phyloP scores from a whole-genome alignment of 352 stramenopile species.

The Phytophthora ramorum region DNA sequence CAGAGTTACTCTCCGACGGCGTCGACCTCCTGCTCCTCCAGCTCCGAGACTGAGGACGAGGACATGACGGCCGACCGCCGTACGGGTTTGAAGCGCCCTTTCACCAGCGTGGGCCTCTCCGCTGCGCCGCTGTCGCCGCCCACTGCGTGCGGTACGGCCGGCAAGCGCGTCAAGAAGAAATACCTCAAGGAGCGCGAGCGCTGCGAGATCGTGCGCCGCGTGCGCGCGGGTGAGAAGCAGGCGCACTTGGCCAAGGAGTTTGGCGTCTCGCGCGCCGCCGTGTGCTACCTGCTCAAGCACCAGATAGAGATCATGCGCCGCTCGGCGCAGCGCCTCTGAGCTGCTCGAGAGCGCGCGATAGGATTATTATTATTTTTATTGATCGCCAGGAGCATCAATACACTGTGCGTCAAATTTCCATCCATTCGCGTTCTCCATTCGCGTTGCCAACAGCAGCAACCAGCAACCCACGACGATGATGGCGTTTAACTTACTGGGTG shows the following conservation, averaged over 20 bases:
- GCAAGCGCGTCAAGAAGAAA: conserved; percentile 67
- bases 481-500: conserved; percentile 21
- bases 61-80: conserved; percentile 21
- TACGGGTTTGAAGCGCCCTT: conserved; percentile 32
- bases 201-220: conserved; percentile 68
- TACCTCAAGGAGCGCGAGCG: conserved; percentile 73
- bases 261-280: conserved; percentile 62
- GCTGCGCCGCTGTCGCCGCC: conserved; percentile 21
- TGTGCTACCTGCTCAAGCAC: conserved; percentile 74
- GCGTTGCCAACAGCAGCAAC: not conserved
- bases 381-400: conserved; percentile 34
- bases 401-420: conserved; percentile 16
- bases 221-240: conserved; percentile 67
- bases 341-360: conserved; percentile 2
- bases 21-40: conserved; percentile 19
- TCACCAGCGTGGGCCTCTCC: conserved; percentile 27
- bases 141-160: conserved; percentile 14
- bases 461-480: not conserved
- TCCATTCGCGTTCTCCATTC: not conserved
- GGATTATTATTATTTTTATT: conserved; percentile 46
- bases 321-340: conserved; percentile 47
- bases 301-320: conserved; percentile 66
- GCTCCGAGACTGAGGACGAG: conserved; percentile 41
- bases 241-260: conserved; percentile 73
- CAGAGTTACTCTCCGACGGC: conserved; percentile 22